Percentiles rank a stretch among this genome's conserved stretches.
phyloP scores from a whole-genome alignment of 1,139 yeast genomes.

The Yueomyces sp. region DNA sequence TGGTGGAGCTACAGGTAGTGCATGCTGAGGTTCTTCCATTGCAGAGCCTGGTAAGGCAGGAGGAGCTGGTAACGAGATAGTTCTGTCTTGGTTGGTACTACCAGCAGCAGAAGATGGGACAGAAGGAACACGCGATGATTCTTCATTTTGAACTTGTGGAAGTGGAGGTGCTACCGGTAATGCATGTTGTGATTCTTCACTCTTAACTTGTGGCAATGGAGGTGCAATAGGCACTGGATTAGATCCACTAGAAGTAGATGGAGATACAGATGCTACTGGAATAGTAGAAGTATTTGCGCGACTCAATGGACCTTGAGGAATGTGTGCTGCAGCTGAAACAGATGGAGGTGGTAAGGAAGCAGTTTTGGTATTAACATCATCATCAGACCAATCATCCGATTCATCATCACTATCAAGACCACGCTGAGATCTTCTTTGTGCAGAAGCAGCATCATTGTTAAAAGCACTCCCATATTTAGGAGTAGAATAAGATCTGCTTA shows the following conservation, averaged over 20 bases:
- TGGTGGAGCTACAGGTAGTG: conserved; percentile 8
- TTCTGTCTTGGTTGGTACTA: not conserved
- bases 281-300: conserved; percentile 10
- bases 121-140: not conserved
- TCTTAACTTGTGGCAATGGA: not conserved
- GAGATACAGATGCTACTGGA: conserved; percentile 15
- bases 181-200: not conserved
- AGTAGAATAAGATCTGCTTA: conserved; percentile 38
- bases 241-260: conserved; percentile 3
- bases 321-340: conserved; percentile 9
- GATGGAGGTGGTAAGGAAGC: conserved; percentile 7
- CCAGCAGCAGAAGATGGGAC: conserved; percentile 14
- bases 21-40: not conserved
- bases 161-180: not conserved
- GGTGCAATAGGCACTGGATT: not conserved
- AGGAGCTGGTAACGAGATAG: not conserved
- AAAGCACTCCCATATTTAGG: conserved; percentile 18
- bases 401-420: conserved; percentile 31
- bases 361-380: conserved; percentile 9
- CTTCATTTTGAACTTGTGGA: not conserved
- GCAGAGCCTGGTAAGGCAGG: conserved; percentile 13
- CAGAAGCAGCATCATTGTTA: conserved; percentile 45
- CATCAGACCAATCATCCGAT: conserved; percentile 44
- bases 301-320: not conserved
- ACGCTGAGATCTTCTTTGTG: conserved; percentile 52